Base-by-base conservation (phyloP, 2,329 filamentous ascomycete species). In the Ophiostoma piceae region DNA sequence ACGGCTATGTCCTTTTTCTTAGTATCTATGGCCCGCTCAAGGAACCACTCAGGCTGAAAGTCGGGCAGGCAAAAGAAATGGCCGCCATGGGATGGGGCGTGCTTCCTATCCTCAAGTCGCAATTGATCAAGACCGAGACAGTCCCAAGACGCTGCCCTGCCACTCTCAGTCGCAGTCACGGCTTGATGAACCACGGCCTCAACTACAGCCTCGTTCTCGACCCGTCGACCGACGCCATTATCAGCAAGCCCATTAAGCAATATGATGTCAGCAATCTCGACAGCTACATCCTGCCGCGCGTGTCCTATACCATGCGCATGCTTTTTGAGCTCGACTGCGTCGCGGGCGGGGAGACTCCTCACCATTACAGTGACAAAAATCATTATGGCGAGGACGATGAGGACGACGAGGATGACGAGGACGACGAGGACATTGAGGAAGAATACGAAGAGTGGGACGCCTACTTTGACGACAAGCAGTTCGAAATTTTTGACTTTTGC, bases 21-120 rank as follows among this genome's bases (percentile, higher is more conserved):
- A 79, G 85, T 62, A 85, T 88, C 16, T 87, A 84, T 85, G 79
- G 78, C 47, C 70, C 78, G 47, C 76, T 76, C 11, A 69, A 67
- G 39, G 68, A 47, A 16, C 74, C 74, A 1, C 60, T 79, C 16
- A 73, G 75, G 3, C 73, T 81, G 19, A 26, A 35, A n/a, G 3
- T 35, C 12, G 47, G 66, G 41, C 66, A 26, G 12, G 41, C 66
- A 14, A 43, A 67, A 11, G 43, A 29, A 29, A 26, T 9, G n/a
- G 22, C 8, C 2, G 41, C 12, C 19, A 32, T 32, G 19, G 64
- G 66, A 3, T 67, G 66, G 66, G 41, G 41, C 2, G 12, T 67
- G 22, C 29, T 51, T 22, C 41, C 66, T 16, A 67, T 67, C 6
- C 66, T 26, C 12, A 51, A 51, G 4, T 2, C 14, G 8, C n/a